Evolutionary conservation across 192 early-diverging fungal species (phyloP).

Genomic region (Lobosporangium transversale): DNA sequence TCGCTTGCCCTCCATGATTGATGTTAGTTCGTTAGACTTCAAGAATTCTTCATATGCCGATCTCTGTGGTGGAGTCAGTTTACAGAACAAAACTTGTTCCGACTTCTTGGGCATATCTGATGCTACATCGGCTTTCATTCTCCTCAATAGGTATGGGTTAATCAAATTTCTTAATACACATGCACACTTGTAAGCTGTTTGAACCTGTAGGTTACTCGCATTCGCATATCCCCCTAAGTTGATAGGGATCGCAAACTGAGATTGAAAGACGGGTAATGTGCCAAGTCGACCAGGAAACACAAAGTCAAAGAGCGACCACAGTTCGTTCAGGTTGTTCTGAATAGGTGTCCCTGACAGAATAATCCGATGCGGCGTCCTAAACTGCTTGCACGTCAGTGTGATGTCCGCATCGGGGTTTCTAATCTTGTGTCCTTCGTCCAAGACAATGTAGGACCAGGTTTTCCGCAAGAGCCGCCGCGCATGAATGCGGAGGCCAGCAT

Average conservation of each 20-base stretch:
- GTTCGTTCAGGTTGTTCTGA: constrained; percentile 82
- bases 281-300: constrained; percentile 81
- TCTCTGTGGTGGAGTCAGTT: constrained; percentile 80
- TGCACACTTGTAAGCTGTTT: constrained; percentile 94
- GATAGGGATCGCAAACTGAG: constrained; percentile 94
- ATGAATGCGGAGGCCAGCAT: constrained; percentile 82
- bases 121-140: constrained; percentile 94
- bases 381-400: constrained; percentile 75
- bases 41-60: constrained; percentile 78
- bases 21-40: constrained; percentile 74
- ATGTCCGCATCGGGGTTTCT: constrained; percentile 94
- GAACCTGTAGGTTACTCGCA: constrained; percentile 89
- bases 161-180: constrained; percentile 91
- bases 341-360: constrained; percentile 85
- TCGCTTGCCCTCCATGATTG: constrained; percentile 81
- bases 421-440: constrained; percentile 98
- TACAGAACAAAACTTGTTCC: constrained; percentile 94
- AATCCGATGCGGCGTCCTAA: constrained; percentile 76
- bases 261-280: constrained; percentile 85
- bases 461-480: constrained; percentile 70
- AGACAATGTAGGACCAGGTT: constrained; percentile 86
- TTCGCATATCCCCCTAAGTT: constrained; percentile 92
- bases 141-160: constrained; percentile 89
- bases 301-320: constrained; percentile 87
- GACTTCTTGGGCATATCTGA: constrained; percentile 88